Evolutionary conservation across 2,329 filamentous ascomycete species (phyloP).

Genomic region (Fusarium paranaense): DNA sequence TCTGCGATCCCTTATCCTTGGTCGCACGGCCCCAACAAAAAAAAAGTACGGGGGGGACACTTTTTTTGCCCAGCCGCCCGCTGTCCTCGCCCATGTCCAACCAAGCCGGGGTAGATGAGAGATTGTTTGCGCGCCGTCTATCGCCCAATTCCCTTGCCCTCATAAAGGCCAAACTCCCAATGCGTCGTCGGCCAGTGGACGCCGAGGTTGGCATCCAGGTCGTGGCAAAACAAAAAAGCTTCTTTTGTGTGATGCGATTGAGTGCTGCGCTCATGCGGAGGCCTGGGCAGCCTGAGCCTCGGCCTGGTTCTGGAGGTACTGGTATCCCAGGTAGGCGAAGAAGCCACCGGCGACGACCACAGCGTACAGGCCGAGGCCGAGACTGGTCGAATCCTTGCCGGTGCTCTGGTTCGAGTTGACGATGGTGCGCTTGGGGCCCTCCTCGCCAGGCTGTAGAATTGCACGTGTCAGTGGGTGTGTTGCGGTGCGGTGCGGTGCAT

Average conservation of each 20-base stretch:
- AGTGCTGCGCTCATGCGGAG: conserved; percentile 42
- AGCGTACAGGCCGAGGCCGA: conserved; percentile 86
- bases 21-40: conserved; percentile 39
- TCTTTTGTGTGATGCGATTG: conserved; percentile 24
- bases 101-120: conserved; percentile 25
- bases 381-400: conserved; percentile 61
- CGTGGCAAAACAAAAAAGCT: conserved; percentile 24
- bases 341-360: conserved; percentile 82
- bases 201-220: conserved; percentile 32
- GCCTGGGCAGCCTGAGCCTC: conserved; percentile 34
- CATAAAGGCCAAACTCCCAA: conserved; percentile 40
- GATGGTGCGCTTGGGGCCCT: conserved; percentile 68
- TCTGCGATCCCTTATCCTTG: conserved; percentile 39
- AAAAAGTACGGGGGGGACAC: conserved; percentile 38
- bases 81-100: conserved; percentile 37
- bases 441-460: conserved; percentile 76
- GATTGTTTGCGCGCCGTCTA: conserved; percentile 37
- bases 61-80: conserved; percentile 27
- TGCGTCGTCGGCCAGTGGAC: conserved; percentile 26
- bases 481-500: conserved; percentile 1
- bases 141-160: conserved; percentile 25
- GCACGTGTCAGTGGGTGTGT: conserved; percentile 38
- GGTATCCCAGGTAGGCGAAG: conserved; percentile 83
- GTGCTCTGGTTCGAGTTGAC: conserved; percentile 63
- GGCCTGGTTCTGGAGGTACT: conserved; percentile 78